These are phyloP conservation scores for Colletotrichum euphorbiae DNA, from an alignment of 2,329 filamentous ascomycete genomes.

Conservation along the genomic window DNA sequence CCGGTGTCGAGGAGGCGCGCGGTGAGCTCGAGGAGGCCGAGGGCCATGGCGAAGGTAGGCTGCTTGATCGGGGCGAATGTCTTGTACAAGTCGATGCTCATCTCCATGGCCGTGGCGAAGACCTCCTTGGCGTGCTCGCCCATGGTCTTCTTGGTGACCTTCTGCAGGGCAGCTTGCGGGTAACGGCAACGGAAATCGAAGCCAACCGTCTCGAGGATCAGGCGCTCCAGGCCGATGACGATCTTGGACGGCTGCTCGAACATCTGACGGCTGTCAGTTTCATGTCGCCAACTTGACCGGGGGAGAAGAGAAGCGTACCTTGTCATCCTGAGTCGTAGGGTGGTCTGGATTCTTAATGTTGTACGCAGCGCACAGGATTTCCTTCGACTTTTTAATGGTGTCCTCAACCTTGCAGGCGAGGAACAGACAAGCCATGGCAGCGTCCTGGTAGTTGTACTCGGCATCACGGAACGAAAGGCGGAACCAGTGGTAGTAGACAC, in stretches of 20 bases:
- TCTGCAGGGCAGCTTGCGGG: conserved; percentile 86
- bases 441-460: conserved; percentile 89
- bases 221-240: conserved; percentile 89
- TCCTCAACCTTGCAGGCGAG: conserved; percentile 98
- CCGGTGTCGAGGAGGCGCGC: conserved; percentile 73
- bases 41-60: conserved; percentile 84
- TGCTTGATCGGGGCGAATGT: conserved; percentile 95
- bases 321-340: conserved; percentile 83
- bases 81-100: conserved; percentile 90
- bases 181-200: conserved; percentile 95
- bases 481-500: conserved; percentile 94
- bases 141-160: conserved; percentile 74
- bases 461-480: conserved; percentile 85
- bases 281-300: background rate
- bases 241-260: conserved; percentile 84
- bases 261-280: conserved; percentile 59
- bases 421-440: conserved; percentile 87
- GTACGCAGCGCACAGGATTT: conserved; percentile 91
- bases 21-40: conserved; percentile 85
- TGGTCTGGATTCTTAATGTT: conserved; percentile 80
- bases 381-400: conserved; percentile 94
- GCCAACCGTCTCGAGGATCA: conserved; percentile 91
- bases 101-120: conserved; percentile 78
- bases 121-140: conserved; percentile 63
- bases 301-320: conserved; percentile 61